These are phyloP conservation scores for Cercophora sp. DNA, from an alignment of 495 filamentous ascomycete genomes.

Conservation along the genomic window DNA sequence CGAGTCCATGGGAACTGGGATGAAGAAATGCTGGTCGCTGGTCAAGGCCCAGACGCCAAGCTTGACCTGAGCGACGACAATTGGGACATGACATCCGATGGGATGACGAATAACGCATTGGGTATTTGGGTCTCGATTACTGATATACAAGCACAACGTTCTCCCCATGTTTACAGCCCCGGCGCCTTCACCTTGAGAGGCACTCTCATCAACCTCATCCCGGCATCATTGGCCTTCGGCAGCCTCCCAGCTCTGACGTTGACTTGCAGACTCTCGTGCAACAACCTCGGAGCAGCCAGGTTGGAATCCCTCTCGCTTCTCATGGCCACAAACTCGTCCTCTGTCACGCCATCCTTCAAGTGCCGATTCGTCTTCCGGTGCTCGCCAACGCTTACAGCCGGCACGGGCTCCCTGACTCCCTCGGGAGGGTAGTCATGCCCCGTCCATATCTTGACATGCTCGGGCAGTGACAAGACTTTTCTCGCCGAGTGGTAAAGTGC, in stretches of 20 bases:
- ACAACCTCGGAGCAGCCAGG: constrained; percentile 47
- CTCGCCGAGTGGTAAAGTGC: constrained; percentile 42
- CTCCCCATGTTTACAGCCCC: no score
- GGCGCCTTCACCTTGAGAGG: constrained; percentile 36
- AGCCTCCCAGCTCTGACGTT: constrained; percentile 55
- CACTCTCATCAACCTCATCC: constrained; percentile 39
- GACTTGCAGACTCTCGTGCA: constrained; percentile 56
- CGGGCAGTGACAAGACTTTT: constrained; percentile 45
- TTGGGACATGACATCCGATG: no score
- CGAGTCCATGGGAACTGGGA: constrained; percentile 47
- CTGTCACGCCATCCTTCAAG: constrained; percentile 34
- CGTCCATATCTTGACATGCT: constrained; percentile 45
- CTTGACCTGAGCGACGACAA: no score
- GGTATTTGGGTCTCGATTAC: no score
- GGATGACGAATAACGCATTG: no score
- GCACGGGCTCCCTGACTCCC: constrained; percentile 24
- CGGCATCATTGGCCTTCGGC: constrained; percentile 29
- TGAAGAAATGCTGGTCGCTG: constrained; percentile 45
- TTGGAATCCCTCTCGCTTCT: constrained; percentile 44
- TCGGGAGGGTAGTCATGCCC: constrained; percentile 50
- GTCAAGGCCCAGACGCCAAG: constrained; percentile 15
- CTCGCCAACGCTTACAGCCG: constrained; percentile 48
- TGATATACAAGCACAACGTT: no score
- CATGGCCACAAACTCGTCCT: constrained; percentile 47
- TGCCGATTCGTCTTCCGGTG: constrained; percentile 53